Base-by-base conservation (phyloP, 192 early-diverging fungal genomes). In the Dissophora globulifera region DNA sequence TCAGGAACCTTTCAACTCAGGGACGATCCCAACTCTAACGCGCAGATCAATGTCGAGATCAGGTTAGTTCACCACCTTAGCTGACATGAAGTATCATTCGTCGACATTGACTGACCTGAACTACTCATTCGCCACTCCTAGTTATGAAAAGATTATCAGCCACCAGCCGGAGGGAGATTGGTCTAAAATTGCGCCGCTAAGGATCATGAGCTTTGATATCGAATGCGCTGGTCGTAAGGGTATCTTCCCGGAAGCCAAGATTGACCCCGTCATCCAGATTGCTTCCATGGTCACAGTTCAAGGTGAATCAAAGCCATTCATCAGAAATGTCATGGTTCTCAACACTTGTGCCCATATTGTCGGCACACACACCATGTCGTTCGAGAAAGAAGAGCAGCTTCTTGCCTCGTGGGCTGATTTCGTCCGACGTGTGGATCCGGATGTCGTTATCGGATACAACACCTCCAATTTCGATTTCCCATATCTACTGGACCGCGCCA, bases 141-240 rank as follows among this genome's bases (percentile, higher is more conserved):
- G 90, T 59, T 92, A 88, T 72, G 85, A 87, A 8, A 85, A 95
- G 59, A 69, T 99, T 17, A 83, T 96, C 46, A 84, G 92, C 15
- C 93, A 98, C 61, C 82, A 90, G 26, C 91, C 96, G 4, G 94
- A 95, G 56, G 91, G 89, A 51, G 92, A 97, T 45, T 98, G 94
- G 93, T 92, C 90, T 19, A 91, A 94, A 64, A 89, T 96, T 52
- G 97, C 97, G 5, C 97, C 97, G 3, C 83, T 98, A 33, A 87
- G 97, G 38, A 92, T 99, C 57, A 69, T 99, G 43, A 95, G 94
- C 63, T 96, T 99, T 64, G 97, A 99, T 91, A 99, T 99, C 58
- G 97, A 99, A 81, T 99, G 97, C 55, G 93, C 94, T 26, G 97
- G 97, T 25, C 84, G 97, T 15, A 93, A 95, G 63, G 97, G 97